These are phyloP conservation scores for Coniochaeta ligniaria DNA, from an alignment of 2,329 filamentous ascomycete genomes.

Conservation along the genomic window DNA sequence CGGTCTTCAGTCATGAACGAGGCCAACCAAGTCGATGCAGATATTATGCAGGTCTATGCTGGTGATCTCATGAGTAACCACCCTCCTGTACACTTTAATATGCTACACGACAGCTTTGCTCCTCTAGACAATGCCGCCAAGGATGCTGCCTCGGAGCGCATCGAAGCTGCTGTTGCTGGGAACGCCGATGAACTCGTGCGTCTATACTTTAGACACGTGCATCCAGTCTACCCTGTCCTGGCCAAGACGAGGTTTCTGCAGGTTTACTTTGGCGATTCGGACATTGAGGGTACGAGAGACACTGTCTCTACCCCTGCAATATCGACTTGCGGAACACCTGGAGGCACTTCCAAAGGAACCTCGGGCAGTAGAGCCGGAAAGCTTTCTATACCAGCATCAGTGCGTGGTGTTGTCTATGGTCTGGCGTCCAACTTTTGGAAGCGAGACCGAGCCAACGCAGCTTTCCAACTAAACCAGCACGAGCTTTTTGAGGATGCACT, in stretches of 20 bases:
- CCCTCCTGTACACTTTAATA: constrained; percentile 36
- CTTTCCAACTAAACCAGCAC: constrained; percentile 30
- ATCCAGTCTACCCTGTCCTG: constrained; percentile 34
- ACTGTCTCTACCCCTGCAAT: neutral
- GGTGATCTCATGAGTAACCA: constrained; percentile 25
- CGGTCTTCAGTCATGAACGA: constrained; percentile 37
- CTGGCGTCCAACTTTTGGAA: constrained; percentile 35
- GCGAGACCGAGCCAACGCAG: constrained; percentile 21
- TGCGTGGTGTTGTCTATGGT: constrained; percentile 37
- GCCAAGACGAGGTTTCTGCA: constrained; percentile 35
- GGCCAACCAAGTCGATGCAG: constrained; percentile 33
- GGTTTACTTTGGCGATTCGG: constrained; percentile 23
- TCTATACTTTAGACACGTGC: constrained; percentile 37
- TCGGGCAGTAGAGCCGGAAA: constrained; percentile 12
- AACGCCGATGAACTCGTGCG: constrained; percentile 32
- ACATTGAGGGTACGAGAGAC: neutral
- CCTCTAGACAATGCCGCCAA: constrained; percentile 30
- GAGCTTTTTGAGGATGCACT: constrained; percentile 34
- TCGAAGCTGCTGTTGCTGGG: constrained; percentile 32
- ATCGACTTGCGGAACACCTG: neutral
- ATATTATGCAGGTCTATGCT: constrained; percentile 32
- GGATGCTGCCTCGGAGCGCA: constrained; percentile 28
- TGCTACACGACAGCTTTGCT: constrained; percentile 36
- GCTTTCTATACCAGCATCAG: constrained; percentile 31
- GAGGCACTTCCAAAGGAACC: neutral